These are phyloP conservation scores for Phylloporus sp. DNA, from an alignment of 768 basidiomycete genomes.

Conservation along the genomic window DNA sequence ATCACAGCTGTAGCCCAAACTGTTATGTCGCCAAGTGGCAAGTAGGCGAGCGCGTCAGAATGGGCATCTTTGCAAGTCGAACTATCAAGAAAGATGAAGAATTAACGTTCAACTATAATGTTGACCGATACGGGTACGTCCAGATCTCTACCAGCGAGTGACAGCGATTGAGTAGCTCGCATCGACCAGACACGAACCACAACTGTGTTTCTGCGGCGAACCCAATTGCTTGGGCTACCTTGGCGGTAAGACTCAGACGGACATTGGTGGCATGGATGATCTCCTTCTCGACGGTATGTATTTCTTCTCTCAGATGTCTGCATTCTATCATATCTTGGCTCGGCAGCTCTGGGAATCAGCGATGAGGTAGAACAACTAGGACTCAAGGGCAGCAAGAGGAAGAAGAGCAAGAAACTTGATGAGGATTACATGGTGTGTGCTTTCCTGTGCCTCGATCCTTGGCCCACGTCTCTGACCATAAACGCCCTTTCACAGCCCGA, in stretches of 20 bases:
- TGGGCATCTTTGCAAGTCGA: conserved; percentile 97
- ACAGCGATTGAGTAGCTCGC: not conserved
- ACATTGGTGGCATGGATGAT: conserved; percentile 91
- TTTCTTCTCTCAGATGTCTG: not conserved
- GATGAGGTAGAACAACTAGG: conserved; percentile 82
- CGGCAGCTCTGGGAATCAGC: conserved; percentile 81
- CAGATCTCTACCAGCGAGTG: not conserved
- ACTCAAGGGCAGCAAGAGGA: conserved; percentile 85
- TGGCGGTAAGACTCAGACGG: conserved; percentile 98
- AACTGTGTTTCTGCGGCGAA: conserved; percentile 93
- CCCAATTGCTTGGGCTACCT: conserved; percentile 93
- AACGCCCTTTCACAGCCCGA: conserved; percentile 49
- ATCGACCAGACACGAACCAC: conserved; percentile 75
- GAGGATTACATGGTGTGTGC: conserved; percentile 90
- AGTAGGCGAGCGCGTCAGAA: conserved; percentile 79
- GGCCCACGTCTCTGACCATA: conserved; percentile 1
- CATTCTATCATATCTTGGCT: not conserved
- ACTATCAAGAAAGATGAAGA: conserved; percentile 76
- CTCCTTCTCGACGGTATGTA: conserved; percentile 80
- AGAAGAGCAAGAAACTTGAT: conserved; percentile 87
- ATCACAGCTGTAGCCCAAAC: conserved; percentile 97
- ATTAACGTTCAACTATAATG: conserved; percentile 98
- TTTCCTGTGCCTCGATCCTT: conserved; percentile 9
- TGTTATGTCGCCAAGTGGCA: conserved; percentile 99
- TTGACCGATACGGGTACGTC: conserved; percentile 94